Evolutionary conservation across 2,329 filamentous ascomycete genomes (phyloP).

Genomic region (Aspergillus alliaceus): DNA sequence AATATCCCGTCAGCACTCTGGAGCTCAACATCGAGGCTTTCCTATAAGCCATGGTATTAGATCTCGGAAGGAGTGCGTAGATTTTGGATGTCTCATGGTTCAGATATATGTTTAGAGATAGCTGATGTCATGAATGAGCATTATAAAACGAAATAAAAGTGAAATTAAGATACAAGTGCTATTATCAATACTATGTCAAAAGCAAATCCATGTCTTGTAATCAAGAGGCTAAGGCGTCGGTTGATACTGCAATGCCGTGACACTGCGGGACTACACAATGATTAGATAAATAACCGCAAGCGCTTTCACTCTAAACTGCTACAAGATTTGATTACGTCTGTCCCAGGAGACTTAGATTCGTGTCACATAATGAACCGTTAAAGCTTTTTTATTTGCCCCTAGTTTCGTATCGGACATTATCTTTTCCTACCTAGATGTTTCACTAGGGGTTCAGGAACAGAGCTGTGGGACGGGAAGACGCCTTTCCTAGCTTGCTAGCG

Average conservation of each 20-base stretch:
- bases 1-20: constrained; percentile 87
- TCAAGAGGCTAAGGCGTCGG: too few species aligned
- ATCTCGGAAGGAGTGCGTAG: constrained; percentile 1
- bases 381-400: constrained; percentile 8
- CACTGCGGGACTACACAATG: not conserved
- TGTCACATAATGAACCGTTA: not conserved
- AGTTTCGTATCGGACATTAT: constrained; percentile 11
- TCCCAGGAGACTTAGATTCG: not conserved
- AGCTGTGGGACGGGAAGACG: not conserved
- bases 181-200: not conserved
- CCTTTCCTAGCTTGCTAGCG: not conserved
- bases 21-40: constrained; percentile 95
- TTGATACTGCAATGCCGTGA: not conserved
- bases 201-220: too few species aligned
- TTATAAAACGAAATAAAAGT: constrained; percentile 1
- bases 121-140: constrained; percentile 22
- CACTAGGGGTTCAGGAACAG: constrained; percentile 10
- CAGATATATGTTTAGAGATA: constrained; percentile 17
- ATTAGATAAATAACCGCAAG: not conserved
- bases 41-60: constrained; percentile 54
- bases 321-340: not conserved
- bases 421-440: constrained; percentile 12
- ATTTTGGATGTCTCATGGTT: constrained; percentile 10
- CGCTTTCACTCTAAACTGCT: not conserved
- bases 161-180: not conserved